Evolutionary conservation across 495 filamentous ascomycete species (phyloP), one percentile per base, ranked within the genome.

Genomic region (Podospora anserina): DNA sequence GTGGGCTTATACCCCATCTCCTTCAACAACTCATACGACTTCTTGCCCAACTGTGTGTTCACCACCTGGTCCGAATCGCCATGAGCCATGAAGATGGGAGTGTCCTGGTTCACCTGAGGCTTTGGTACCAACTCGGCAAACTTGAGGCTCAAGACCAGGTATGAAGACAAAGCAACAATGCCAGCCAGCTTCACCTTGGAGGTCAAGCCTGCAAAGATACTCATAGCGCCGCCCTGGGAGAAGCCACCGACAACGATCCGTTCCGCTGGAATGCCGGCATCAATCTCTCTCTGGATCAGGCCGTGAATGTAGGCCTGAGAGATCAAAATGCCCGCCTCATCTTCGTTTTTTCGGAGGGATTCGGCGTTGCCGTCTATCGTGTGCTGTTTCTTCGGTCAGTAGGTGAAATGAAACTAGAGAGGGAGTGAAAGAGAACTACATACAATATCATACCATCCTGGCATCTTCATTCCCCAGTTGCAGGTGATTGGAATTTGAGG

Each of bases 401-500:
- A 23, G 5, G 1, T 19, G 3, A 20, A 26, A 18, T 2, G 20
- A 9, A 58, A 58, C 2, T n/a, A 58, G 13, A 7, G 2, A 19
- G 5, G 55, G 23, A 15, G n/a, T 20, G 55, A 58, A 58, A 18
- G 26, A 23, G 5, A 19, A 13, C 18, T 4, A 44, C 90, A 88
- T 79, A 90, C 85, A 72, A 97, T 91, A 72, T 97, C 92, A 76
- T 94, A 96, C 94, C 94, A 97, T 20, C 90, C 92, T 4, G 93
- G 92, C 92, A 97, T 94, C 11, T 76, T 76, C 89, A 92, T 90
- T 39, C 93, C 92, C 64, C 55, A 81, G 87, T 73, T 90, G 93
- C 92, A 71, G 90, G 93, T 94, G 75, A 99, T 92, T 28, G 94
- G 92, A 63, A 97, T 96, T 19, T 73, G 78, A 5, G 94, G 93